phyloP scores from a whole-genome alignment of 2,329 filamentous ascomycete species.

The Raffaelea ambrosiae region DNA sequence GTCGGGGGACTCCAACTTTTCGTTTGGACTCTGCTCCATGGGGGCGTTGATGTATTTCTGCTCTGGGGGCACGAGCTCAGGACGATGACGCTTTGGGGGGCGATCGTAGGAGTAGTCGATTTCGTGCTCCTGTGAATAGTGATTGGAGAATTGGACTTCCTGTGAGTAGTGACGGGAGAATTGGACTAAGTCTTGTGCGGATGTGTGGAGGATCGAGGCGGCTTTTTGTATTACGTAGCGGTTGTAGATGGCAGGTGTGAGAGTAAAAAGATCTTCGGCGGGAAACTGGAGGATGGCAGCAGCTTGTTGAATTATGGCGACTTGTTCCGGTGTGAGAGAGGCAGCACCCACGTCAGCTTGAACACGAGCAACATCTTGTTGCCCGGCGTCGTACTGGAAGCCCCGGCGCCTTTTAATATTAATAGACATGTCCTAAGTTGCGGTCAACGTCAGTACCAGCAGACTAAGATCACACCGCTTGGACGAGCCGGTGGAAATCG shows the following conservation, averaged over 20 bases:
- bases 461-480: too few species aligned
- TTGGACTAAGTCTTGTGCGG: slow-evolving; percentile 19
- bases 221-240: slow-evolving; percentile 23
- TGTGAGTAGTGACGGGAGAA: slow-evolving; percentile 14
- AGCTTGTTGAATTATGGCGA: slow-evolving; percentile 17
- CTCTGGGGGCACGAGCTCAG: too few species aligned
- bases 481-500: too few species aligned
- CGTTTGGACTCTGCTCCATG: slow-evolving; percentile 16
- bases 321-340: slow-evolving; percentile 18
- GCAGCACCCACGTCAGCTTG: neutral
- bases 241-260: slow-evolving; percentile 10
- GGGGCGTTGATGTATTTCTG: neutral
- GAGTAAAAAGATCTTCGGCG: slow-evolving; percentile 12
- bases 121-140: slow-evolving; percentile 10
- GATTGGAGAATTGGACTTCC: too few species aligned
- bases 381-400: too few species aligned
- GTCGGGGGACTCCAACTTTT: slow-evolving; percentile 9
- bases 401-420: too few species aligned
- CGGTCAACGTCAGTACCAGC: too few species aligned
- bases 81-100: too few species aligned
- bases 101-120: slow-evolving; percentile 22
- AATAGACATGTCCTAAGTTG: too few species aligned
- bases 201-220: slow-evolving; percentile 22
- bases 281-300: slow-evolving; percentile 14
- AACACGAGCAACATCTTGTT: too few species aligned